Evolutionary conservation across 306 rosid genomes (phyloP).

Genomic region (Citrullus amarus): DNA sequence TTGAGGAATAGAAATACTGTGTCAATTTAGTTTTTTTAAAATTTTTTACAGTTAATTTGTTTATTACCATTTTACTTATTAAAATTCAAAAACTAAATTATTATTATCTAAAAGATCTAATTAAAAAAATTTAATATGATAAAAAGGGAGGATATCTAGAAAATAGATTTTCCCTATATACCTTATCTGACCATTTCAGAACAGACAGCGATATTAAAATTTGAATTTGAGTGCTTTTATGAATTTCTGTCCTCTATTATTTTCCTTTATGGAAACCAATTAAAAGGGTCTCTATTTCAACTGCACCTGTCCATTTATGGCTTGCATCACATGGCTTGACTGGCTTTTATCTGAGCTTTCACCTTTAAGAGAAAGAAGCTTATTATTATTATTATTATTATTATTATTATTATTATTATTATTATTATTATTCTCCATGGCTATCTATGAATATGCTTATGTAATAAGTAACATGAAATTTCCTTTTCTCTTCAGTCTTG

Average conservation of each 20-base stretch:
- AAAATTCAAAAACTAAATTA: too few relatives aligned
- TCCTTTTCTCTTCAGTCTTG: neutral
- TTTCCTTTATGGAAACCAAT: neutral
- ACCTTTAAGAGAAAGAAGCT: neutral
- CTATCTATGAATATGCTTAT: neutral
- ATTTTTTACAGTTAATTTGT: too few relatives aligned
- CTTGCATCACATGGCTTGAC: constrained; percentile 1
- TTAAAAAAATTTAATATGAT: too few relatives aligned
- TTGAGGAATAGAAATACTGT: too few relatives aligned
- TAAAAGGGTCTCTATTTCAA: neutral
- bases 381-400: neutral
- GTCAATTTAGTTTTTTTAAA: too few relatives aligned
- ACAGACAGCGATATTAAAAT: neutral
- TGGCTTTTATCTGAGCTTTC: neutral
- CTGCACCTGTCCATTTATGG: neutral
- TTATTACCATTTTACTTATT: too few relatives aligned
- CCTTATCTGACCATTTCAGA: neutral
- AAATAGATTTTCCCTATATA: neutral
- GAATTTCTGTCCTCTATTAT: neutral
- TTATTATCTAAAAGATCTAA: too few relatives aligned
- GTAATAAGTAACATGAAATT: neutral
- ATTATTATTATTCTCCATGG: neutral
- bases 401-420: neutral
- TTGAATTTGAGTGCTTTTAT: neutral
- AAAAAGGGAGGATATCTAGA: too few relatives aligned